phyloP scores from a whole-genome alignment of 768 basidiomycete genomes.

The Macrolepiota dolichaula region DNA sequence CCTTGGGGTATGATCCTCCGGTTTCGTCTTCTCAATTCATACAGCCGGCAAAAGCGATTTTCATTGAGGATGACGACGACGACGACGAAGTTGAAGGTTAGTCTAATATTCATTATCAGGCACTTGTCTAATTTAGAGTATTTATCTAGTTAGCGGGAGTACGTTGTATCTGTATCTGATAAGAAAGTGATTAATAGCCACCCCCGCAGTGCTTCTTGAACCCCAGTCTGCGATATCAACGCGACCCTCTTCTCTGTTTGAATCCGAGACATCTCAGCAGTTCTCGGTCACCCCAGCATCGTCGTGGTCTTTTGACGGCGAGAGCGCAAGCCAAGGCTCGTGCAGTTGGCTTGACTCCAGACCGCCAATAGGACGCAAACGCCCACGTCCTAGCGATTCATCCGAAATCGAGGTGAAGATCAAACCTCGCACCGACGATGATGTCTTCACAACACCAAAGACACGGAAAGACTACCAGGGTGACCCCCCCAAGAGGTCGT shows the following conservation, averaged over 20 bases:
- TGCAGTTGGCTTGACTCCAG: background rate
- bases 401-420: background rate
- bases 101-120: background rate
- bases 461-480: background rate
- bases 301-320: background rate
- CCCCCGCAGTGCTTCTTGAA: background rate
- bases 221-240: background rate
- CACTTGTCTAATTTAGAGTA: background rate
- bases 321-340: background rate
- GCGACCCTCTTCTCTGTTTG: background rate
- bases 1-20: background rate
- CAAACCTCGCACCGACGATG: background rate
- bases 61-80: background rate
- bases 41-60: background rate
- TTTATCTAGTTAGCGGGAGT: slow-evolving; percentile 3
- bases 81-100: slow-evolving; percentile 8
- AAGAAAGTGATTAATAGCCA: background rate
- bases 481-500: background rate
- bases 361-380: background rate
- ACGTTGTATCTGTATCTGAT: background rate
- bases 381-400: background rate
- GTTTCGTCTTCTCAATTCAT: background rate
- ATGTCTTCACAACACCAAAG: background rate
- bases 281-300: background rate
- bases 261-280: background rate